Base-by-base conservation (phyloP, 768 basidiomycete species). In the Lactarius evosmus region DNA sequence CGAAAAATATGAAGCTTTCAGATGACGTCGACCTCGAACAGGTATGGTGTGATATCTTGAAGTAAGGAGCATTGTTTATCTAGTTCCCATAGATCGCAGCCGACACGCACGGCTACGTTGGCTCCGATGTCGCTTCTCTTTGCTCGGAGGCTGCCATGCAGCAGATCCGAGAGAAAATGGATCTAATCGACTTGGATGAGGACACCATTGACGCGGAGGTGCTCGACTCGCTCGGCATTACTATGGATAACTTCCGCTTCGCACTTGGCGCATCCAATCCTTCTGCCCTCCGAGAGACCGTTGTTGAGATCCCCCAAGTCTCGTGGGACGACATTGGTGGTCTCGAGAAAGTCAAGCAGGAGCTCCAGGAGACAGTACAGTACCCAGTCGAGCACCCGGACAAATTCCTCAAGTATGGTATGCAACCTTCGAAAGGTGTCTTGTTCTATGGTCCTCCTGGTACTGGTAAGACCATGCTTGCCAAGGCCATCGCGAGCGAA, bases 61-160 rank as follows among this genome's bases (percentile, higher is more conserved):
- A 29, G 7, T 41, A 5, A 34, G 22, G 56, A 38, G 27, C 27
- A 58, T 32, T 58, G 72, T 61, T 71, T 27, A 61, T 22, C n/a
- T 30, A 44, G 16, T 38, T 32, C 58, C 49, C 51, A 2, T 75
- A 96, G 90, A 98, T 99, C 69, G 97, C 97, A 56, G 95, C 95
- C 57, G 97, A 99, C 75, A 99, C 97, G 7, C 97, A 99, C 75
- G 97, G 97, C 76, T 98, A 98, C 72, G 97, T 99, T 70, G 97
- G 97, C 74, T 97, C 97, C 40, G 97, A 99, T 82, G 74, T 99
- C 62, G 97, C 97, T 29, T 91, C 97, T 12, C 83, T 99, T 56
- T 99, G 97, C 76, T 98, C 97, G 2, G 97, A 99, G 75, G 97
- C 97, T 60, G 97, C 97, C 52, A 99, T 99, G 97, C 97, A 99